Percentiles rank a stretch among this genome's conserved stretches.
These are phyloP conservation scores for Gaultheria prostrata DNA, from an alignment of 148 eudicot genomes.

Conservation along the genomic window DNA sequence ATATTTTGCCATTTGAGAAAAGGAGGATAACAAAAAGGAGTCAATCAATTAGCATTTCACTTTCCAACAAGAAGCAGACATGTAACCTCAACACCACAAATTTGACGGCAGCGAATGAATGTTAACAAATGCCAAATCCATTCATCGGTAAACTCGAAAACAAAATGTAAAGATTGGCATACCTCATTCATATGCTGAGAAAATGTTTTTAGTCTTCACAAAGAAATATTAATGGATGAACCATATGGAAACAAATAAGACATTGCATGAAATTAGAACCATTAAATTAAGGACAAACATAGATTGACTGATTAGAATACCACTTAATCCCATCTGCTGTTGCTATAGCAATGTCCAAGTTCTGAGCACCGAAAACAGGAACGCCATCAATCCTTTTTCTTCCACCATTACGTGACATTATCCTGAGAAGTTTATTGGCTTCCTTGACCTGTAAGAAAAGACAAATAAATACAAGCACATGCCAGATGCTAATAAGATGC, in stretches of 20 bases:
- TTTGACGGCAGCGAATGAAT: not conserved
- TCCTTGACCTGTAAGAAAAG: slow-evolving; percentile 62
- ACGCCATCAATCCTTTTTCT: slow-evolving; percentile 70
- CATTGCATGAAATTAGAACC: not conserved
- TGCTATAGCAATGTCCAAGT: slow-evolving; percentile 90
- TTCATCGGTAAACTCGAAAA: not conserved
- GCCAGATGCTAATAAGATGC: slow-evolving; percentile 1
- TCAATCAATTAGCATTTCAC: slow-evolving; percentile 10
- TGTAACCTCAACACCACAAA: not conserved
- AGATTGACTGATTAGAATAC: slow-evolving; percentile 34
- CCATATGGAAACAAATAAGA: not conserved
- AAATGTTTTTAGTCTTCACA: slow-evolving; percentile 5
- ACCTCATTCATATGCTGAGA: not conserved
- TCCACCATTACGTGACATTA: slow-evolving; percentile 37
- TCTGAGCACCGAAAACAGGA: slow-evolving; percentile 90
- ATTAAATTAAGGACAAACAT: not conserved
- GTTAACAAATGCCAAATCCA: not conserved
- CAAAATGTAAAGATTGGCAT: not conserved
- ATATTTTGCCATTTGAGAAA: not conserved
- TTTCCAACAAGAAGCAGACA: not conserved
- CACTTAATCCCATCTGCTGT: slow-evolving; percentile 86
- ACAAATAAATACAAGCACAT: slow-evolving; percentile 8
- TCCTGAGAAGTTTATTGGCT: slow-evolving; percentile 83
- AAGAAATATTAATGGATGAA: not conserved
- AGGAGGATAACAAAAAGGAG: not conserved